phyloP scores from a whole-genome alignment of 371 early-diverging fungal species.

The Apophysomyces sp. region DNA sequence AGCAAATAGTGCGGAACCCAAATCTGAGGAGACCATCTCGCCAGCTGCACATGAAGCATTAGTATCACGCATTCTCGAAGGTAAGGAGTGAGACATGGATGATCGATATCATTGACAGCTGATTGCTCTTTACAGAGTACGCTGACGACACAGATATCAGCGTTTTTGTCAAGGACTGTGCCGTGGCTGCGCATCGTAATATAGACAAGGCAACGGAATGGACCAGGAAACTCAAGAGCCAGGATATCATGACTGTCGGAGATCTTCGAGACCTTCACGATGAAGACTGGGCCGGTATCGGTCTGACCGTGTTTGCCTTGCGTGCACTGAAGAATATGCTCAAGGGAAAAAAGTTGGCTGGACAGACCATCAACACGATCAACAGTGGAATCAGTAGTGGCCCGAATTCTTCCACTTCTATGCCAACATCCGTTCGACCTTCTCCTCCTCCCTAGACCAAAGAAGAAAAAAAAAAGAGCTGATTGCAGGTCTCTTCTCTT shows the following conservation, averaged over 20 bases:
- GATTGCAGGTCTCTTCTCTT: neutral
- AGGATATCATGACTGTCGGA: constrained; percentile 84
- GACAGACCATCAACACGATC: constrained; percentile 6
- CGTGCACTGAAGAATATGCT: constrained; percentile 84
- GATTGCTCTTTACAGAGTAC: constrained; percentile 43
- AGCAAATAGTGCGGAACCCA: neutral
- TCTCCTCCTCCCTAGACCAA: constrained; percentile 1
- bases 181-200: constrained; percentile 64
- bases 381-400: neutral
- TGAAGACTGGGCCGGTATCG: constrained; percentile 77
- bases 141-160: constrained; percentile 66
- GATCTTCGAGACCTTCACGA: constrained; percentile 78
- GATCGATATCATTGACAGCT: no score
- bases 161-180: constrained; percentile 72
- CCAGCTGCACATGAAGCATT: constrained; percentile 15
- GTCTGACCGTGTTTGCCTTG: constrained; percentile 86
- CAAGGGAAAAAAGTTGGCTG: constrained; percentile 51
- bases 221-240: constrained; percentile 67
- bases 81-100: constrained; percentile 6
- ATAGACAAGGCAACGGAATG: constrained; percentile 80
- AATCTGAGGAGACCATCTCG: constrained; percentile 1
- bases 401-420: neutral
- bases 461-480: neutral
- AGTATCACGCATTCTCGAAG: constrained; percentile 22
- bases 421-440: neutral